Conservation (phyloP, 2,329 filamentous ascomycete species). For the Ceratocystis smalleyi region DNA sequence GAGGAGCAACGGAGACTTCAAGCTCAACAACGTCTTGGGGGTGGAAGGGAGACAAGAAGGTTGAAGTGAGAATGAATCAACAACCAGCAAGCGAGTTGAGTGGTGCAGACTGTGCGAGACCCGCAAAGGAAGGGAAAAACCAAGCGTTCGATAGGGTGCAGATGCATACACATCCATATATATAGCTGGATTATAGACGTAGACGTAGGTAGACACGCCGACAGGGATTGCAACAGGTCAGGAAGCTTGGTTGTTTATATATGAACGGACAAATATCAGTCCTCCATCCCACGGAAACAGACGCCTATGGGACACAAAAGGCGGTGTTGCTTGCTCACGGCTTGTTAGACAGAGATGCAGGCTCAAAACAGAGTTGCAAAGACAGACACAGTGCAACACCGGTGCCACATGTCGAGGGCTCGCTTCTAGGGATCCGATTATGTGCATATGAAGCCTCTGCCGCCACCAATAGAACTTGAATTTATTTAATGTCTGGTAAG, state of each 20-base stretch:
- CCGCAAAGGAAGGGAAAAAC: constrained; percentile 3
- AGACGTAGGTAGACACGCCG: background rate
- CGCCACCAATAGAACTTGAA: no score
- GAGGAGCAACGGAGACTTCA: background rate
- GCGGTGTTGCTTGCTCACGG: background rate
- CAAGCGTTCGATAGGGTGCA: background rate
- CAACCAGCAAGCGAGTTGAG: background rate
- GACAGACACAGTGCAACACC: background rate
- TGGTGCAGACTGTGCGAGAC: background rate
- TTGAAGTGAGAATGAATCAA: background rate
- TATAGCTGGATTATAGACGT: background rate
- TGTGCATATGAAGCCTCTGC: background rate
- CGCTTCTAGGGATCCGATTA: background rate
- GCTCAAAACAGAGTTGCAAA: background rate
- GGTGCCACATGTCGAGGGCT: background rate
- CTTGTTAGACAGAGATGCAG: background rate
- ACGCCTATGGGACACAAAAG: background rate
- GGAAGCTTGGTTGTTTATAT: background rate
- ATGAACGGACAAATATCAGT: background rate
- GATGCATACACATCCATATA: background rate
- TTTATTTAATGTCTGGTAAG: no score
- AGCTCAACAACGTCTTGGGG: background rate
- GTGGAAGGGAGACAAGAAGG: background rate
- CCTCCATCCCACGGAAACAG: background rate
- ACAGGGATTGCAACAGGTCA: background rate